Conservation (phyloP, 148 eudicot species). For the Agrostemma githago region DNA sequence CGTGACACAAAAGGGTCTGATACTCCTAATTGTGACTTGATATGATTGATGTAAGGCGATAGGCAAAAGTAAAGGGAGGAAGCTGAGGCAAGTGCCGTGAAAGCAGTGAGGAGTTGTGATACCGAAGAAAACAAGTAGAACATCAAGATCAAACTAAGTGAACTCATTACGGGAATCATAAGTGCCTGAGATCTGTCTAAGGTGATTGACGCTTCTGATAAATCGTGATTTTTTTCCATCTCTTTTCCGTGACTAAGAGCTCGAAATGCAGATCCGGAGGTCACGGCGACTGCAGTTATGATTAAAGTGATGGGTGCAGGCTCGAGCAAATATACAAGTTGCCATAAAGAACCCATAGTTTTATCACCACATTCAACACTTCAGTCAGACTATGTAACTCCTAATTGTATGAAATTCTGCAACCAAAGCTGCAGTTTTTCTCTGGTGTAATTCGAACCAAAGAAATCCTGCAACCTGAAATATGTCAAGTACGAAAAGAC, state of each 20-base stretch:
- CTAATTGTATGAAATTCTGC: background rate
- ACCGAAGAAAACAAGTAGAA: constrained; percentile 95
- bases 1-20: constrained; percentile 71
- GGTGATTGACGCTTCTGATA: constrained; percentile 88
- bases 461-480: constrained; percentile 40
- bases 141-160: constrained; percentile 88
- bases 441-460: constrained; percentile 24
- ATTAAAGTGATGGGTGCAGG: constrained; percentile 90
- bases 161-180: constrained; percentile 96
- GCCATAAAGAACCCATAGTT: constrained; percentile 78
- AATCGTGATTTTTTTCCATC: constrained; percentile 90
- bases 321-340: constrained; percentile 74
- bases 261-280: constrained; percentile 84
- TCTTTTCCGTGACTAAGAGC: constrained; percentile 87
- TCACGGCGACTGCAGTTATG: constrained; percentile 78
- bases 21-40: constrained; percentile 62
- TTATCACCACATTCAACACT: constrained; percentile 14
- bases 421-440: constrained; percentile 31
- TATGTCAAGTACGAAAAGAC: background rate
- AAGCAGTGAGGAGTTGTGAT: constrained; percentile 86
- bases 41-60: constrained; percentile 52
- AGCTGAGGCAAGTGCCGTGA: constrained; percentile 74
- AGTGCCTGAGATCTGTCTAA: constrained; percentile 91
- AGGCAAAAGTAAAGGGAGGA: constrained; percentile 80
- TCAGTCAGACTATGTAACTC: background rate